Base-by-base conservation (phyloP, 2,329 filamentous ascomycete genomes). In the Clarireedia sp. region DNA sequence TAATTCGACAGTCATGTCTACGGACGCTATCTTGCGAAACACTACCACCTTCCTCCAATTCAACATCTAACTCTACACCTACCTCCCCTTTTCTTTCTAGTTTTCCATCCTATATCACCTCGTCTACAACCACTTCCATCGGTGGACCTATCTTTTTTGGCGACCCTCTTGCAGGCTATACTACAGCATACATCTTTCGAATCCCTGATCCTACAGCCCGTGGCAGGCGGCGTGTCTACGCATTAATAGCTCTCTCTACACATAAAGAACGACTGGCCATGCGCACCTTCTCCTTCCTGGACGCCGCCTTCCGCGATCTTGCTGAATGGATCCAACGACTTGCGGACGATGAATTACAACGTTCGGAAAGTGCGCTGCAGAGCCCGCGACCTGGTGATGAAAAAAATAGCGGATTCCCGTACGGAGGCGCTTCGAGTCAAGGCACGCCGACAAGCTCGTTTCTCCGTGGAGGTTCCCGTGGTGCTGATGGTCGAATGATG, bases 71-170 rank as follows among this genome's bases (percentile, higher is more conserved):
- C 29, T 63, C 63, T 17, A 66, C 72, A 2, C 69, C 69, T 17
- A 69, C 69, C 29, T 73, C 76, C 2, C 74, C 77, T 10, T 65
- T 70, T 40, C 64, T 70, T 21, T 65, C 70, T 3, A 70, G 70
- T 24, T 70, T 67, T 53, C 63, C 68, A 21, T 69, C 67, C 9
- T 44, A 54, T 26, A 33, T 54, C 17, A 61, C 70, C n/a, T 65
- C 67, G 7, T 70, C 72, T 19, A 70, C 73, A 2, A 73, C 79
- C 54, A 73, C 78, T 38, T 74, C 81, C 16, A 81, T 81, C 2
- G 83, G 82, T 2, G 83, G 83, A 0, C 82, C 83, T 29, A 84
- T 87, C 52, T 85, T 87, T 67, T 86, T 87, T 57, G 83, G 83
- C 29, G 83, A 87, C 63, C 76, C 81, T 1, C 67, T 78, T 0